Base-by-base conservation (phyloP, 192 early-diverging fungal species). In the Lobosporangium transversale region DNA sequence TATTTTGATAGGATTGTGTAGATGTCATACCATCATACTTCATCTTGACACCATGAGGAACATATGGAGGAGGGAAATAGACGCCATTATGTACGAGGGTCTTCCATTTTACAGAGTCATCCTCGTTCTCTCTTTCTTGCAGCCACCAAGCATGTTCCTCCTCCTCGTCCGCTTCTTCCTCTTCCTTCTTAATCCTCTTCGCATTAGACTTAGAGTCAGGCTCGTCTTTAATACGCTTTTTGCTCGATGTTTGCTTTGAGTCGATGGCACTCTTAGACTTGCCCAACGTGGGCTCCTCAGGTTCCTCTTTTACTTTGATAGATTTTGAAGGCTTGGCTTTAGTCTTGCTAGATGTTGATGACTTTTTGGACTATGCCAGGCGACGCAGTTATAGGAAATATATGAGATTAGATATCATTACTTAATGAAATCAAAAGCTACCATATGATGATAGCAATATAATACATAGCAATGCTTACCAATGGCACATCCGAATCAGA, bases 31-130 rank as follows among this genome's bases (percentile, higher is more conserved):
- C 94, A 69, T 94, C 79, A 66, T 98, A 99, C 45, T 86, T 79
- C 85, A 99, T 91, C 69, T 93, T 92, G 32, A 97, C 69, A 21
- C 92, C 92, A 78, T 97, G 96, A 14, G 94, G 94, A 40, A 80
- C 89, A 79, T 99, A 99, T 6, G 86, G 84, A 1, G 96, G 96
- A 44, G 97, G 94, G 51, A 99, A 99, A 24, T 88, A 70, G 1
- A 95, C 94, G 23, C 97, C 97, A 40, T 85, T 87, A 71, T 99
- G 97, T 58, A 88, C 83, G 24, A 99, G 82, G 3, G 93, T 91
- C 18, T 78, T 87, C 97, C 97, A 99, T 76, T 96, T 96, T 44
- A 86, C 84, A 1, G 81, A 63, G 17, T 74, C 85, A 61, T 94
- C 89, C 27, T 84, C 80, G 37, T 86, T 89, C 45, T 87, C 71